Conservation (phyloP, 306 rosid genomes). For the Dalbergia cultrata region DNA sequence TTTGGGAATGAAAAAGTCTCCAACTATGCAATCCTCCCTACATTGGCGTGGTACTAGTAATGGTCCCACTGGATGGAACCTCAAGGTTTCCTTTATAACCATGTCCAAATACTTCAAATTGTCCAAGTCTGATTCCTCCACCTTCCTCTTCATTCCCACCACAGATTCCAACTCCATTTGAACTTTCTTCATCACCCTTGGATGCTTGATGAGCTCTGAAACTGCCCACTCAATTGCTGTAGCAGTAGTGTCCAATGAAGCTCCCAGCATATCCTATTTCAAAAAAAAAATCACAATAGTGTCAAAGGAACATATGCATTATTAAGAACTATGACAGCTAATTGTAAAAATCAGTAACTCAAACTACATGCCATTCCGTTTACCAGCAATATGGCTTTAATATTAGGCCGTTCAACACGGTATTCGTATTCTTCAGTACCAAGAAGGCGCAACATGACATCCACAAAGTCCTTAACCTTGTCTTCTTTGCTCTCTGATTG, state of each 20-base stretch:
- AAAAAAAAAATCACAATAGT: neutral
- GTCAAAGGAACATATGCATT: neutral
- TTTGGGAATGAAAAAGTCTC: constrained; percentile 60
- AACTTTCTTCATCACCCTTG: constrained; percentile 64
- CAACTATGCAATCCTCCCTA: constrained; percentile 58
- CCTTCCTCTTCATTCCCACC: constrained; percentile 66
- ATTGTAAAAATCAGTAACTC: neutral
- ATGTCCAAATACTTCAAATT: constrained; percentile 57
- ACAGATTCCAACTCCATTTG: constrained; percentile 63
- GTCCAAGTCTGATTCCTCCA: constrained; percentile 68
- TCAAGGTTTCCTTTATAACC: constrained; percentile 66
- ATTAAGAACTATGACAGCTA: neutral
- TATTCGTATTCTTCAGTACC: constrained; percentile 63
- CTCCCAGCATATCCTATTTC: constrained; percentile 67
- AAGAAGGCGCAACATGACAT: constrained; percentile 65
- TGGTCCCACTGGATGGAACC: constrained; percentile 75
- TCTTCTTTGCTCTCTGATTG: constrained; percentile 41
- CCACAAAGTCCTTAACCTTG: constrained; percentile 67
- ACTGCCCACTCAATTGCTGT: constrained; percentile 66
- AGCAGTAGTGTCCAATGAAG: constrained; percentile 64
- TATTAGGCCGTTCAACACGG: constrained; percentile 56
- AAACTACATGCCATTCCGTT: neutral
- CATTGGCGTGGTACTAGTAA: constrained; percentile 65
- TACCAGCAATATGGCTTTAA: constrained; percentile 77
- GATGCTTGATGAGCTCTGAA: constrained; percentile 63